These are phyloP conservation scores for Tylopilus balloui DNA, from an alignment of 768 basidiomycete species.

Conservation along the genomic window DNA sequence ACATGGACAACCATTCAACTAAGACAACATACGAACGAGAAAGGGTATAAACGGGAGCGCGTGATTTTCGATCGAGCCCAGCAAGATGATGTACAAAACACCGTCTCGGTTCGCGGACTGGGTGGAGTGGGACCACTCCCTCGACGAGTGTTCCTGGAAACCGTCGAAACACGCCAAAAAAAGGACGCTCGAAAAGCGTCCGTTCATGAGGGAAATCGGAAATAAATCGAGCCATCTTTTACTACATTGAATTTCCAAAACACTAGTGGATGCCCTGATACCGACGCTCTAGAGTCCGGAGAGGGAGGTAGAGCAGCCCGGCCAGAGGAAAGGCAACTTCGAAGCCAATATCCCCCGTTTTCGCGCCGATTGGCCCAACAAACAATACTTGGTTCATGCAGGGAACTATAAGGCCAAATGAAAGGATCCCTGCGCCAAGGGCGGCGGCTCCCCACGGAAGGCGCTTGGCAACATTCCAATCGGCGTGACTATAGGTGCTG, in stretches of 20 bases:
- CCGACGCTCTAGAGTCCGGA: slow-evolving; percentile 48
- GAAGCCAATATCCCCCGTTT: slow-evolving; percentile 69
- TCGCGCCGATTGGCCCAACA: slow-evolving; percentile 59
- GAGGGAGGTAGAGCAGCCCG: slow-evolving; percentile 46
- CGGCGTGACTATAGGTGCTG: slow-evolving; percentile 41
- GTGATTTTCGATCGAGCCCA: slow-evolving; percentile 6
- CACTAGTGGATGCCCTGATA: slow-evolving; percentile 25
- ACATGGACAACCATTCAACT: neutral
- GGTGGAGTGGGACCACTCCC: neutral
- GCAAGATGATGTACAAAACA: slow-evolving; percentile 1
- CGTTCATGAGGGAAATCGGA: neutral
- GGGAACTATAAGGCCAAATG: slow-evolving; percentile 56
- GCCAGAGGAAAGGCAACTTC: slow-evolving; percentile 52
- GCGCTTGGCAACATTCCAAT: slow-evolving; percentile 47
- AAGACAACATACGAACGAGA: neutral
- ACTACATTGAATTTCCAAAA: slow-evolving; percentile 10
- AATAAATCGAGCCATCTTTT: slow-evolving; percentile 3
- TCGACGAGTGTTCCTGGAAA: slow-evolving; percentile 16
- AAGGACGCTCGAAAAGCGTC: neutral
- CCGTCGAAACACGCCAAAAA: slow-evolving; percentile 14
- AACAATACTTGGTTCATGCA: slow-evolving; percentile 73
- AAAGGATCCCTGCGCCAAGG: slow-evolving; percentile 43
- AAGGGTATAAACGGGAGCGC: neutral
- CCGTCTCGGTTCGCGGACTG: neutral
- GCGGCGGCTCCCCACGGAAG: slow-evolving; percentile 67